Evolutionary conservation across 2,329 filamentous ascomycete species (phyloP).

Genomic region (Fusarium globosum): DNA sequence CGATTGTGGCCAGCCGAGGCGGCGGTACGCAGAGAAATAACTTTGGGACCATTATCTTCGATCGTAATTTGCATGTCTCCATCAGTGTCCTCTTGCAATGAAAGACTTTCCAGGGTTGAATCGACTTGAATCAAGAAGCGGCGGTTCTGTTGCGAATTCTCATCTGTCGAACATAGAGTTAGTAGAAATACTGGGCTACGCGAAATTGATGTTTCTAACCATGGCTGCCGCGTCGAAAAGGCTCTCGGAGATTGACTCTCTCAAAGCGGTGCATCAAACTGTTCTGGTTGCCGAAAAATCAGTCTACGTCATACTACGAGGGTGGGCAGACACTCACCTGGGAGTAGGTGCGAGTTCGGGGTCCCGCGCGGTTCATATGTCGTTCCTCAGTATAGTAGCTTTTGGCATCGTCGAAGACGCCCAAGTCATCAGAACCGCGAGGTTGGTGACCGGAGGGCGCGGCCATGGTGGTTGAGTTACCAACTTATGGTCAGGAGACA

Average conservation of each 20-base stretch:
- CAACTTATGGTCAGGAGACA: slow-evolving; percentile 9
- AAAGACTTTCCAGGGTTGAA: slow-evolving; percentile 79
- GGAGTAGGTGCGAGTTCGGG: slow-evolving; percentile 67
- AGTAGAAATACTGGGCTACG: neutral
- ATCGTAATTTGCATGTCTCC: slow-evolving; percentile 97
- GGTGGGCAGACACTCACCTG: slow-evolving; percentile 54
- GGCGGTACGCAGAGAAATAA: slow-evolving; percentile 84
- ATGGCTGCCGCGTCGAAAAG: slow-evolving; percentile 69
- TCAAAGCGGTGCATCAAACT: slow-evolving; percentile 65
- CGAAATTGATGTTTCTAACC: slow-evolving; percentile 52
- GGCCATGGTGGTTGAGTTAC: slow-evolving; percentile 41
- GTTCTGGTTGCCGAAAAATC: slow-evolving; percentile 56
- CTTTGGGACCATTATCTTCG: slow-evolving; percentile 93
- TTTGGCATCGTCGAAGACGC: slow-evolving; percentile 67
- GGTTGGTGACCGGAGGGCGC: slow-evolving; percentile 44
- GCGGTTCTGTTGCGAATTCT: slow-evolving; percentile 72
- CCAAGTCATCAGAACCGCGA: slow-evolving; percentile 59
- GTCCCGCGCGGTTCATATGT: slow-evolving; percentile 61
- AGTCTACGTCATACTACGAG: slow-evolving; percentile 35
- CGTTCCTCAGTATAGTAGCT: slow-evolving; percentile 70
- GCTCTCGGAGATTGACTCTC: slow-evolving; percentile 62
- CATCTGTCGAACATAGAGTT: slow-evolving; percentile 66
- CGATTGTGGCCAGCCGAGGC: slow-evolving; percentile 87
- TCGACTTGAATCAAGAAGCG: slow-evolving; percentile 91
- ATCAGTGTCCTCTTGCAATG: slow-evolving; percentile 91